A percentile compares a stretch with the other conserved stretches of the same genome.
Conservation (phyloP, 106 monocot species). For the Dendrobium huoshanense region DNA sequence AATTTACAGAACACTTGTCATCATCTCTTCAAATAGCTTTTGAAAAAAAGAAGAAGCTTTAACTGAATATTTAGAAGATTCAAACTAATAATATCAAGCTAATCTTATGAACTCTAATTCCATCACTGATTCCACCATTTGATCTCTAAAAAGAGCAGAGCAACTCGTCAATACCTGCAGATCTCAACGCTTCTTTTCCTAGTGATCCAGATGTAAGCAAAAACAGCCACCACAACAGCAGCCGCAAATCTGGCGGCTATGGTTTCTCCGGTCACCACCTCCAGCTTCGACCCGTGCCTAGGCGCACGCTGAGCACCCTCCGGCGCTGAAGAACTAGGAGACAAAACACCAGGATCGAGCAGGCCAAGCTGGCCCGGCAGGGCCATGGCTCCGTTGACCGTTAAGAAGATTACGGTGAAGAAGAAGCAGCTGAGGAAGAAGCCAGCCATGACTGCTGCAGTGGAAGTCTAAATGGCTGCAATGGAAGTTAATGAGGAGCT, state of each 20-base stretch:
- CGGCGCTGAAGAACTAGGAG: not conserved
- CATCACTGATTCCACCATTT: too few relatives aligned
- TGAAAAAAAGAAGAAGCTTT: too few relatives aligned
- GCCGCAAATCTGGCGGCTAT: not conserved
- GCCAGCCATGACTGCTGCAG: not conserved
- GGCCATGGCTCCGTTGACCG: not conserved
- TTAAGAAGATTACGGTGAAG: not conserved
- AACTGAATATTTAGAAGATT: too few relatives aligned
- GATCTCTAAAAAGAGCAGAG: not conserved
- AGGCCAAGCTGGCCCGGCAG: not conserved
- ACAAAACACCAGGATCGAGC: not conserved
- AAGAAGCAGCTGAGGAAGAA: not conserved
- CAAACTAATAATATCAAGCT: too few relatives aligned
- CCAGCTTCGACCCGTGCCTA: constrained; percentile 1
- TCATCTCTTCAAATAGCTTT: too few relatives aligned
- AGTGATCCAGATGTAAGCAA: not conserved
- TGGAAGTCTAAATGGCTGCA: not conserved
- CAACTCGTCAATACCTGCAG: not conserved
- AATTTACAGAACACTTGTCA: too few relatives aligned
- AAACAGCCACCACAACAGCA: not conserved
- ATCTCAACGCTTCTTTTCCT: constrained; percentile 5
- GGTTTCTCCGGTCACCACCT: not conserved
- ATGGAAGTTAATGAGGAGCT: not conserved
- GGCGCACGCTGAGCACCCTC: not conserved
- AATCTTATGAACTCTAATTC: too few relatives aligned